phyloP scores from a whole-genome alignment of 2,329 filamentous ascomycete genomes.

The Hypoxylon sp. region DNA sequence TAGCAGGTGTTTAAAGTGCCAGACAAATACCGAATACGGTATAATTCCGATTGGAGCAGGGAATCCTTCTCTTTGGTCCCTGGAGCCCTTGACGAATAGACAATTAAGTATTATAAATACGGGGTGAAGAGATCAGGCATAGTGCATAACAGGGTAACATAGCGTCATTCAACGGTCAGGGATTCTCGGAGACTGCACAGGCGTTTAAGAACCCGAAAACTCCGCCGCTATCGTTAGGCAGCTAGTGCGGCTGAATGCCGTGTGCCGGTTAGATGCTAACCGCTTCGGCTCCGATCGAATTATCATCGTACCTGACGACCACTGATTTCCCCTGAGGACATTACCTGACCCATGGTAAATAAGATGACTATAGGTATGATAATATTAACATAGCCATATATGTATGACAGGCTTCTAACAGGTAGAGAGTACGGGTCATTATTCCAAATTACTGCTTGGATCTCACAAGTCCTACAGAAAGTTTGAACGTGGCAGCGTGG shows the following conservation, averaged over 20 bases:
- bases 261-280: not conserved
- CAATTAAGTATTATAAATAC: constrained; percentile 29
- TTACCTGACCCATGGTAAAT: not conserved
- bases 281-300: constrained; percentile 6
- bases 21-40: constrained; percentile 5
- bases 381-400: not conserved
- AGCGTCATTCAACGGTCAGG: not conserved
- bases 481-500: not conserved
- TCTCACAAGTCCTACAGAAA: not conserved
- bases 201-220: constrained; percentile 4
- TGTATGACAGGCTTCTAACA: not conserved
- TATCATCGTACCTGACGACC: not conserved
- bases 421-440: not conserved
- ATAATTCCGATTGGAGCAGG: constrained; percentile 17
- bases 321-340: not conserved
- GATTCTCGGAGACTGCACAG: not conserved
- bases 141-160: not conserved
- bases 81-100: constrained; percentile 25
- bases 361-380: not conserved
- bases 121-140: constrained; percentile 19
- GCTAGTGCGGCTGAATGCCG: constrained; percentile 10
- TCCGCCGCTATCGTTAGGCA: constrained; percentile 1
- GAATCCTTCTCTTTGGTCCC: constrained; percentile 10
- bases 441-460: not conserved
- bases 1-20: not conserved